These are phyloP conservation scores for Omphalotus guepiniiformis DNA, from an alignment of 768 basidiomycete genomes.

Conservation along the genomic window DNA sequence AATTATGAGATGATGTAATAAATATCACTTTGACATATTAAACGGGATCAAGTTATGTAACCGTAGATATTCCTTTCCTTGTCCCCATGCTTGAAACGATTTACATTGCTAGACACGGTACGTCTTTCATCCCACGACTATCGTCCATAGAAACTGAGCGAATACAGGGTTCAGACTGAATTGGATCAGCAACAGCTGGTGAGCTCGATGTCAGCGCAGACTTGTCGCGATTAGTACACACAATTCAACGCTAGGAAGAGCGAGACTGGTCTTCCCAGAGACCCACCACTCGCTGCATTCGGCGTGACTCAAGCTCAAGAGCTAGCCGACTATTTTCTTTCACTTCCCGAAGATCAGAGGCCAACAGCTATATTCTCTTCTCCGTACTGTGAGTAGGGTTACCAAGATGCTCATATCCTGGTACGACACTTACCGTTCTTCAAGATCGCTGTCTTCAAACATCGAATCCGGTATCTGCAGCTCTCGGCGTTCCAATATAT, in stretches of 20 bases:
- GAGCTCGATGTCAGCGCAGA: constrained; percentile 8
- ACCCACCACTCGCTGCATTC: constrained; percentile 46
- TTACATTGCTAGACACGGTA: constrained; percentile 39
- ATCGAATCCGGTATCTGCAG: constrained; percentile 54
- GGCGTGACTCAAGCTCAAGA: constrained; percentile 52
- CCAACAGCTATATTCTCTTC: constrained; percentile 45
- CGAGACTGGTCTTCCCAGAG: constrained; percentile 42
- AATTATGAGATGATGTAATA: constrained; percentile 1
- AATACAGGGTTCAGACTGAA: constrained; percentile 46
- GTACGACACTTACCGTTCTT: neutral
- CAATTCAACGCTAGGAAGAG: constrained; percentile 26
- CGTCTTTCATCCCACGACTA: constrained; percentile 3
- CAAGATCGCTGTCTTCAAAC: constrained; percentile 89
- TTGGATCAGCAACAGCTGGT: constrained; percentile 47
- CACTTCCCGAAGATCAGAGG: constrained; percentile 38
- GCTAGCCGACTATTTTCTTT: constrained; percentile 40
- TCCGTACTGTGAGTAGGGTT: constrained; percentile 60
- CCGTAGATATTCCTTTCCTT: neutral
- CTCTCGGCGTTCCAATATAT: constrained; percentile 64
- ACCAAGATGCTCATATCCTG: neutral
- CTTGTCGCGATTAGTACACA: neutral
- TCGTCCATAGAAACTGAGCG: neutral
- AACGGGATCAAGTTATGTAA: neutral
- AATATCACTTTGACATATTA: neutral
- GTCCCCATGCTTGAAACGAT: constrained; percentile 34